Evolutionary conservation across 257 asterid genomes (phyloP), one percentile per base, ranked within the genome.

Genomic region (Solanum chilense): DNA sequence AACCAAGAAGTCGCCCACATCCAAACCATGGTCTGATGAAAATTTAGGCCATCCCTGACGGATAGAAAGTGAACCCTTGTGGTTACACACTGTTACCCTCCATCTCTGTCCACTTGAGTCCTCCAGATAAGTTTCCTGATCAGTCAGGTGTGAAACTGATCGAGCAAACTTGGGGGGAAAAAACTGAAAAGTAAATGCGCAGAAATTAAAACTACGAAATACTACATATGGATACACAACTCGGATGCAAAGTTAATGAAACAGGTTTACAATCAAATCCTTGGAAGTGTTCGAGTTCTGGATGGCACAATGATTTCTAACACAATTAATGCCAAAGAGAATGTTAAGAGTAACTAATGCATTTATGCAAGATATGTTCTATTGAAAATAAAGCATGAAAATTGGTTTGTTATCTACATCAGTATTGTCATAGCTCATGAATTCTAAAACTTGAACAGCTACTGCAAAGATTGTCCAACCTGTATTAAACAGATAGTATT

Each of bases 11-110:
- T 94, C 87, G 5, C 99, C 98, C 12, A 4, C 29, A 71, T 85
- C 85, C 10, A 95, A 87, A 75, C 71, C 82, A 84, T 94, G 94
- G 85, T 88, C 93, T 10, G 16, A 44, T 23, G 82, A 90, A 87
- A 95, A 96, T 81, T 87, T 42, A 49, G 15, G 68, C 99, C 99
- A 96, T 5, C 98, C 99, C 87, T 90, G 71, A 3, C 56, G 60
- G 82, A 96, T 91, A 47, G 95, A 93, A 25, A 94, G 89, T 18
- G 89, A 87, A 69, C 87, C 90, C 13, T 88, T 10, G 39, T 86
- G 37, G 31, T 82, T 12, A 7, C 94, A 88, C 68, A 93, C 82
- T 45, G 62, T 90, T 47, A 93, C 94, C 10, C 60, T 31, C 93
- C 94, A 95, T 74, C 31, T 83, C 15, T 13, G 18, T 39, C 97